Evolutionary conservation across 306 rosid species (phyloP), one percentile per base, ranked within the genome.

Genomic region (Comarum palustre): DNA sequence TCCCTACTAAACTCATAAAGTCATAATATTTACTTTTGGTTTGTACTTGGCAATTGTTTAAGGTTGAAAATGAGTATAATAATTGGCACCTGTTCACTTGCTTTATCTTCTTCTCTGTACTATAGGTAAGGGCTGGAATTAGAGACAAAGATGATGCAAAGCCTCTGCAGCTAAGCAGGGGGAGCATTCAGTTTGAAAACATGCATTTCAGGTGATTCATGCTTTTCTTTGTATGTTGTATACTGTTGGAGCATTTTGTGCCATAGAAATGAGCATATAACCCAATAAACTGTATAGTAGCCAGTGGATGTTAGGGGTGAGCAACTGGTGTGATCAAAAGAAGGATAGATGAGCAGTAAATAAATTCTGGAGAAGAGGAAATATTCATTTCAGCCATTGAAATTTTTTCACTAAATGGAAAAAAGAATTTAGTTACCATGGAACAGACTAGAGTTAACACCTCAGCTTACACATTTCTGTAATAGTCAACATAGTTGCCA

Each of bases 81-180:
- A 17, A 8, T 61, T 12, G 32, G 64, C 59, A 75, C 77, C 77
- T 54, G 62, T 73, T 43, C 8, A 27, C 32, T 58, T 32, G n/a
- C 41, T 66, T 46, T 61, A 43, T 65, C 52, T 76, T 22, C 14
- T 67, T 70, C 78, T 72, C 47, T 20, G 72, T 73, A 43, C 78
- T 48, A 27, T 88, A 94, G 99, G 99, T 88, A 85, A 89, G 78
- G 83, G 87, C 91, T 75, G 97, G 91, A 39, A 76, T 94, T 73
- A 79, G 76, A 59, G 93, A 94, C 72, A 90, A 78, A 79, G 88
- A 84, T 54, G 77, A 82, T 71, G 86, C 95, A 46, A 80, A 83
- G 81, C 92, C 91, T 79, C 83, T 94, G 71, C 86, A 66, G 55
- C 84, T 86, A 82, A 74, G 71, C 29, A 95, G 90, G 64, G 99